Percentiles rank a stretch among this genome's conserved stretches.
phyloP scores from a whole-genome alignment of 2,329 filamentous ascomycete species.

The Tolypocladium sp. region DNA sequence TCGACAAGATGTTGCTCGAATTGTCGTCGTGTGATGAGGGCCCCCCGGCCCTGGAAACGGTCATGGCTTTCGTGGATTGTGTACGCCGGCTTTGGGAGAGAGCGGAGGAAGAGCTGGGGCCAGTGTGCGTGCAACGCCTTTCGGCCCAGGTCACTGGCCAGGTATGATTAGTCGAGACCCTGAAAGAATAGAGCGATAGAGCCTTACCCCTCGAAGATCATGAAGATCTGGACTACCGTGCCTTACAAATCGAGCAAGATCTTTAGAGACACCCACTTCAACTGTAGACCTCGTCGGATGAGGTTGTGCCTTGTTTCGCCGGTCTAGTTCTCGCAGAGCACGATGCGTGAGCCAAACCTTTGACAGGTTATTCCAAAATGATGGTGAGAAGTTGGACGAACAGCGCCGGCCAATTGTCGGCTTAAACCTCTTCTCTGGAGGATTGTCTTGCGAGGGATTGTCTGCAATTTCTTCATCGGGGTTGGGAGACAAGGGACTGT shows the following conservation, averaged over 20 bases:
- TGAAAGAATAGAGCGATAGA: no score
- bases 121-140: no score
- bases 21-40: constrained; percentile 3
- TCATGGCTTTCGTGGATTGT: not conserved
- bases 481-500: no score
- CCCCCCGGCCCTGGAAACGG: not conserved
- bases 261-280: no score
- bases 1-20: constrained; percentile 6
- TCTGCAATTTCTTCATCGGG: no score
- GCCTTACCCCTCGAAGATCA: not conserved
- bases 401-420: no score
- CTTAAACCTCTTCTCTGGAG: no score
- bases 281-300: no score
- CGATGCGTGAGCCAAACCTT: constrained; percentile 14
- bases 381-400: no score
- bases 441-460: no score
- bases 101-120: not conserved
- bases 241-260: not conserved
- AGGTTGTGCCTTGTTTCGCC: constrained; percentile 8
- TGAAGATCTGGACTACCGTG: not conserved
- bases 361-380: no score
- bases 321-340: constrained; percentile 17
- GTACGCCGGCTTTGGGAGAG: not conserved
- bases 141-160: not conserved
- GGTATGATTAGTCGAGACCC: no score